Evolutionary conservation across 768 basidiomycete genomes (phyloP), one percentile per base, ranked within the genome.

Genomic region (Amanita pallidorosea): DNA sequence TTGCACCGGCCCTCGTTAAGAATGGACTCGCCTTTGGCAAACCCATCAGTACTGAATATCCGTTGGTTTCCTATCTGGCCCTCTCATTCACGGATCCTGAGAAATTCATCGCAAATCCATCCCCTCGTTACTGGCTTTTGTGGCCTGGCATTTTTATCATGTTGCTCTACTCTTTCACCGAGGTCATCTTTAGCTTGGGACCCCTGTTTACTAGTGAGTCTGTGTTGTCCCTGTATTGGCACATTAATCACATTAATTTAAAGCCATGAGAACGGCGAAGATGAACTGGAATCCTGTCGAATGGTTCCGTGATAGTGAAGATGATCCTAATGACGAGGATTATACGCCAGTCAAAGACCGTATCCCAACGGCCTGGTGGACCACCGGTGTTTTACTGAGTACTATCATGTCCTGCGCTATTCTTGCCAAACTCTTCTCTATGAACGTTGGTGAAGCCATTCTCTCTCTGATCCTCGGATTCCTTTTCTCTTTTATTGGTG

Each of bases 401-500:
- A 71, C 72, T 18, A 60, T 81, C 56, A 64, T 79, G 59, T 75
- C 68, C 40, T 71, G 71, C 55, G 67, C 74, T 9, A 75, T 82
- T 48, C 74, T 80, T 51, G 70, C 73, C 11, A 77, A 73, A 20
- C 66, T 72, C 41, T 80, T 76, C 68, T 58, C 70, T 55, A 72
- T 77, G 70, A 78, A 77, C 53, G 76, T 81, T 53, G 79, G 79
- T 27, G 76, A 77, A 47, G 74, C 72, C 25, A 64, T 81, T 58
- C 72, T 81, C 41, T 63, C 79, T 7, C 73, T 83, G 43, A 20
- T 83, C 52, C 71, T 81, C 37, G 76, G 76, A 29, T 83, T 81
- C 68, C 41, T 81, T 37, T 84, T 83, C 66, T 79, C 80, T 27
- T 82, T 84, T 66, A 77, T 83, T 55, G 81, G 76, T 37, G 79